These are phyloP conservation scores for Verticillium albo-atrum DNA, from an alignment of 2,329 filamentous ascomycete genomes.

Conservation along the genomic window DNA sequence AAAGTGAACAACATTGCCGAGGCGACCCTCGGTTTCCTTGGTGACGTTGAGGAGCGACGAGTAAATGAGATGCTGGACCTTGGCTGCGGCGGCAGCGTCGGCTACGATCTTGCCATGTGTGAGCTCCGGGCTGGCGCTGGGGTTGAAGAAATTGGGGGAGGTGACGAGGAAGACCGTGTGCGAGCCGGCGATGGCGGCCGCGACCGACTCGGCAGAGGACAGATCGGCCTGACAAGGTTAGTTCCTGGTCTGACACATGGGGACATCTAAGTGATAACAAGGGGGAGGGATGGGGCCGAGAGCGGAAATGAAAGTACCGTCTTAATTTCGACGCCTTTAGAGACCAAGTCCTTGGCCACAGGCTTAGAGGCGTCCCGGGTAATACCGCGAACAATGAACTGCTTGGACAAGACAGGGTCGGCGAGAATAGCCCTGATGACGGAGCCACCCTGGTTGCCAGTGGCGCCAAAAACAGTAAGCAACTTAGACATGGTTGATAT, in stretches of 20 bases:
- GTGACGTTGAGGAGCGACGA: conserved; percentile 24
- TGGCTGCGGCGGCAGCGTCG: conserved; percentile 22
- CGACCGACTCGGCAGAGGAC: conserved; percentile 26
- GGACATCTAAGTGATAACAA: too few relatives aligned
- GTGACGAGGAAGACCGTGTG: conserved; percentile 37
- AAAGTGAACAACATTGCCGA: conserved; percentile 30
- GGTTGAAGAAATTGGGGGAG: conserved; percentile 12
- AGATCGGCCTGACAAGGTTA: conserved; percentile 31
- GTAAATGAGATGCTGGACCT: conserved; percentile 27
- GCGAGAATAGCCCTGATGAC: conserved; percentile 39
- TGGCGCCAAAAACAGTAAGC: conserved; percentile 40
- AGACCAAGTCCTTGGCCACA: conserved; percentile 30
- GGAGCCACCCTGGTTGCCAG: conserved; percentile 44
- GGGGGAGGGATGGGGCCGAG: too few relatives aligned
- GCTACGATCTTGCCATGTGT: conserved; percentile 37
- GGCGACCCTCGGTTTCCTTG: conserved; percentile 17
- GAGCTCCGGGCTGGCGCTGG: conserved; percentile 7
- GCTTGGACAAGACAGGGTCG: conserved; percentile 37
- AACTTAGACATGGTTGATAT: conserved; percentile 17
- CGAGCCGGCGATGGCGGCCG: conserved; percentile 32
- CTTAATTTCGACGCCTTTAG: conserved; percentile 38
- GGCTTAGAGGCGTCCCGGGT: conserved; percentile 38
- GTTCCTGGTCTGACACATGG: not conserved
- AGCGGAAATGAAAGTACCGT: conserved; percentile 15
- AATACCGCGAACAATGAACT: conserved; percentile 40